Conservation (phyloP, 2,329 filamentous ascomycete species). For the Pyrenophora seminiperda region DNA sequence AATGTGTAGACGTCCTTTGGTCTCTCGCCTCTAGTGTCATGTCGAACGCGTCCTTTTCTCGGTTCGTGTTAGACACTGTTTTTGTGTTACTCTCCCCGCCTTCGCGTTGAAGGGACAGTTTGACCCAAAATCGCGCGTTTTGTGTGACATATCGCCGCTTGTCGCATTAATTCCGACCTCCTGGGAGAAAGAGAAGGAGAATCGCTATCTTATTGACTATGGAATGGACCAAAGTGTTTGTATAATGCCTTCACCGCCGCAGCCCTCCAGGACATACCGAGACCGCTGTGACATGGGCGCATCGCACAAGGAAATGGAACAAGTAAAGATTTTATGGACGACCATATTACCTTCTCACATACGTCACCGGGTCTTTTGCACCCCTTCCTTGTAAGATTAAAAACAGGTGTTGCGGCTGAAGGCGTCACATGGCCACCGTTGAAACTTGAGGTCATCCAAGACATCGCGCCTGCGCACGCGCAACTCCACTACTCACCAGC, state of each 20-base stretch:
- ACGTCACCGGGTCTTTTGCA: conserved; percentile 7
- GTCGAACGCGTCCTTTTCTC: too few species aligned
- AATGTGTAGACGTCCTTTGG: not conserved
- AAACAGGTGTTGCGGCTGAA: conserved; percentile 4
- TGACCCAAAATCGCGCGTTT: not conserved
- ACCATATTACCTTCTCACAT: not conserved
- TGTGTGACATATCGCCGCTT: not conserved
- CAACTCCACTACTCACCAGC: conserved; percentile 31
- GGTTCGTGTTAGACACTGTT: too few species aligned
- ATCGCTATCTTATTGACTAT: not conserved
- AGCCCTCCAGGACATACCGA: not conserved
- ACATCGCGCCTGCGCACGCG: conserved; percentile 39
- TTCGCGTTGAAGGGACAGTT: not conserved
- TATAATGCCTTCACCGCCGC: not conserved
- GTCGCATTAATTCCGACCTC: not conserved
- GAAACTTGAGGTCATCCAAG: conserved; percentile 39
- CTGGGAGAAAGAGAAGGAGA: not conserved
- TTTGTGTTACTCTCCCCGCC: too few species aligned
- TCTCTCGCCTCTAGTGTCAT: too few species aligned
- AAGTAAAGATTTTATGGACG: not conserved
- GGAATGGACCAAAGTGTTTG: not conserved
- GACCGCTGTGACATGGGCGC: not conserved
- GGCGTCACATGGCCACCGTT: conserved; percentile 30
- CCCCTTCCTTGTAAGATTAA: not conserved
- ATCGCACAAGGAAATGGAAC: not conserved